A percentile compares a stretch with the other conserved stretches of the same genome.
Conservation (phyloP, 2,329 filamentous ascomycete species). For the Aureobasidium zeae region DNA sequence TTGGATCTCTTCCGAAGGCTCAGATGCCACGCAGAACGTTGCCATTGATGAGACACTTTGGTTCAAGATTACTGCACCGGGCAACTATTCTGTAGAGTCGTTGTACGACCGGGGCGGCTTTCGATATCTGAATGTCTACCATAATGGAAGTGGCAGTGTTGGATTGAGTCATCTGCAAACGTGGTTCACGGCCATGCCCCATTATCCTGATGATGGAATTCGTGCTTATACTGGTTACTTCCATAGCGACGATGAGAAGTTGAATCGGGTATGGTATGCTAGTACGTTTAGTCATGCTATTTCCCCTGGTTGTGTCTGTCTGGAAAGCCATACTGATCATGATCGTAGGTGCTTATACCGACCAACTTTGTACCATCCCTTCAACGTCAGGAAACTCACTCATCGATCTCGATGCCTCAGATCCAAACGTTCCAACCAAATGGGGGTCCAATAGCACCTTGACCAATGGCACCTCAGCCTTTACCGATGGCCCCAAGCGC, state of each 20-base stretch:
- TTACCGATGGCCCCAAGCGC: constrained; percentile 49
- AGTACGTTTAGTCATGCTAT: constrained; percentile 18
- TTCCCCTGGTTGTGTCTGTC: neutral
- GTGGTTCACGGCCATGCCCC: constrained; percentile 39
- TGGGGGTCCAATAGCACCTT: constrained; percentile 37
- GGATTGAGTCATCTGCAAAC: constrained; percentile 30
- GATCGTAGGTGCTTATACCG: constrained; percentile 5
- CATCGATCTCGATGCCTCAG: constrained; percentile 24
- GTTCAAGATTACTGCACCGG: constrained; percentile 34
- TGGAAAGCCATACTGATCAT: neutral
- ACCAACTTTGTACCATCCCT: constrained; percentile 15
- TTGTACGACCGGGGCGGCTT: constrained; percentile 38
- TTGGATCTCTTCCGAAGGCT: constrained; percentile 39
- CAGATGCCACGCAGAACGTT: constrained; percentile 39
- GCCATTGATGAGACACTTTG: constrained; percentile 42
- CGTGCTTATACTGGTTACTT: constrained; percentile 29
- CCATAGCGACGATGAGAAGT: constrained; percentile 34
- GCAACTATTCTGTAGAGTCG: constrained; percentile 34
- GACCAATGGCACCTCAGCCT: constrained; percentile 29
- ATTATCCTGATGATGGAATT: constrained; percentile 29
- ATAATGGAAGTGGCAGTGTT: constrained; percentile 35
- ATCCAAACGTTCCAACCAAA: constrained; percentile 22
- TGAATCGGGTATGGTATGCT: constrained; percentile 39
- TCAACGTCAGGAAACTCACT: constrained; percentile 28
- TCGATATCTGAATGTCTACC: constrained; percentile 37